Evolutionary conservation across 345 rosid species (phyloP), one percentile per base, ranked within the genome.

Genomic region (Heritiera fomes): DNA sequence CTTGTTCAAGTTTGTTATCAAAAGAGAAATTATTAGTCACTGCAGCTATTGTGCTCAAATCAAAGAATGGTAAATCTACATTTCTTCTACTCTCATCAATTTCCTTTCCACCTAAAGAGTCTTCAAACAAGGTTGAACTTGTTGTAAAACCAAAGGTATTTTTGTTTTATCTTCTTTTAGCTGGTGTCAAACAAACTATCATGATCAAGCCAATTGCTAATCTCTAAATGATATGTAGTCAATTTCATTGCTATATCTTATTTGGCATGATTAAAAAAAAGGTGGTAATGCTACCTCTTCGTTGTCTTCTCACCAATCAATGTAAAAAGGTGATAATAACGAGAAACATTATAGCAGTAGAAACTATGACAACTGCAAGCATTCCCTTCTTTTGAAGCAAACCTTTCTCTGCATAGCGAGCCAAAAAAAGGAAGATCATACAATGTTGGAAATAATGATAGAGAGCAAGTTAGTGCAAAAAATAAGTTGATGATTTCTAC

Each of bases 1-100:
- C 94, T 77, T 87, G 82, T 76, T 94, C 94, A 55, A 92, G 97
- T 81, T 88, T 90, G 77, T 87, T 87, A 41, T 72, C 82, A 17
- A 59, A 8, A 56, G 87, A 86, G 78, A 92, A 92, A 74, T 86
- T 84, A 62, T 85, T 23, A 4, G 97, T 92, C 0, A 92, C 94
- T 43, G 78, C 78, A 68, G 83, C 87, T 23, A 90, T 86, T 6
- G 75, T 70, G 83, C 82, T 79, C 0, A 89, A 71, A 81, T 85
- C 87, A 74, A 90, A 91, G 43, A 82, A 75, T 52, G 92, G 88
- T 46, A 91, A 73, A 77, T 90, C 91, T 11, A 86, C 63, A 45
- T 18, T 71, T 34, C 38, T 79, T 76, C 70, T 68, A 23, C 79
- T 81, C 47, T 87, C 85, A 9, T 83, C 85, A 20, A 78, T 81